phyloP scores from a whole-genome alignment of 2,329 filamentous ascomycete genomes.

The Aspergillus sp. region DNA sequence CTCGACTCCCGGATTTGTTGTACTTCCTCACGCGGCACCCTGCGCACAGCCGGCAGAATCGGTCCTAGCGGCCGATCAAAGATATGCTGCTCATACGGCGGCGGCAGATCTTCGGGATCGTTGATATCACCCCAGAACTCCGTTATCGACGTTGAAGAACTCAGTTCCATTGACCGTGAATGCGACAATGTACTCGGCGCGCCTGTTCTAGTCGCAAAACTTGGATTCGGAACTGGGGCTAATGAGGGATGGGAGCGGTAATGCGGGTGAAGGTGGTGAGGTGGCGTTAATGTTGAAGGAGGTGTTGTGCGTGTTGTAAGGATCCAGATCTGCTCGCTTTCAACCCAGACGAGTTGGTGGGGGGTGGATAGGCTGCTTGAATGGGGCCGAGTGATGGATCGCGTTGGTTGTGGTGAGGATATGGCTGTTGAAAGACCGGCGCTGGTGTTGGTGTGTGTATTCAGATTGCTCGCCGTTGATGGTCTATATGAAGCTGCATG shows the following conservation, averaged over 20 bases:
- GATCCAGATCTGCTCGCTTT: conserved; percentile 37
- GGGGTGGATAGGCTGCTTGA: conserved; percentile 14
- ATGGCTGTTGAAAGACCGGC: neutral
- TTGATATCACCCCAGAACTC: neutral
- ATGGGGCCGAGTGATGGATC: neutral
- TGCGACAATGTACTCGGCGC: neutral
- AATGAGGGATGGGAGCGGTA: neutral
- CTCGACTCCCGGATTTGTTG: conserved; percentile 19
- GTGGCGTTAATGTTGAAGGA: neutral
- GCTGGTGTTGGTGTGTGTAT: neutral
- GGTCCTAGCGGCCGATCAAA: conserved; percentile 24
- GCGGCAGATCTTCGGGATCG: conserved; percentile 26
- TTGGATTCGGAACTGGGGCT: neutral
- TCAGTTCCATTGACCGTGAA: conserved; percentile 3
- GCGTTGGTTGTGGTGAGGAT: conserved; percentile 1
- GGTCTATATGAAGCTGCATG: neutral
- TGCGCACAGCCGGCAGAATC: conserved; percentile 1
- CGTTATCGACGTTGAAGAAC: neutral
- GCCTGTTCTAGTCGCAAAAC: neutral
- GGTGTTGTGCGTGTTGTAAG: conserved; percentile 11
- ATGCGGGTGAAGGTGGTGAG: neutral
- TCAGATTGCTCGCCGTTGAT: neutral
- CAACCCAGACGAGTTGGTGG: conserved; percentile 35
- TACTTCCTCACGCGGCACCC: neutral
- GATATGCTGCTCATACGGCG: conserved; percentile 35